A percentile compares a stretch with the other conserved stretches of the same genome.
phyloP scores from a whole-genome alignment of 805 yeast species.

The Wickerhamomyces hampshirensis region DNA sequence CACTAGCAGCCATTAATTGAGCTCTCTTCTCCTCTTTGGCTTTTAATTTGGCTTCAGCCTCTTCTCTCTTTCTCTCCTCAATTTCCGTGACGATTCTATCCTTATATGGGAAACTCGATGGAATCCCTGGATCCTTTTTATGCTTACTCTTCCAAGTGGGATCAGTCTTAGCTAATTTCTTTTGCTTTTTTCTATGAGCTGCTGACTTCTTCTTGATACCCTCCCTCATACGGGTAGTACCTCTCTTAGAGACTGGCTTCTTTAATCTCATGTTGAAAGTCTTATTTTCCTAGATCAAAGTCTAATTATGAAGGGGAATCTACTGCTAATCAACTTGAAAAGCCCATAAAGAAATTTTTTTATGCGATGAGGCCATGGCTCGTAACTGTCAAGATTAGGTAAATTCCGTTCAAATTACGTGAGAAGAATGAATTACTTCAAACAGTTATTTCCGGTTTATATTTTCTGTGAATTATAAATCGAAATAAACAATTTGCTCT shows the following conservation, averaged over 20 bases:
- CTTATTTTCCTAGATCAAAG: background rate
- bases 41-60: slow-evolving; percentile 48
- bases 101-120: slow-evolving; percentile 91
- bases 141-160: slow-evolving; percentile 86
- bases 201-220: slow-evolving; percentile 95
- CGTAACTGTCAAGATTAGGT: background rate
- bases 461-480: background rate
- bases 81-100: slow-evolving; percentile 71
- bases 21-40: slow-evolving; percentile 45
- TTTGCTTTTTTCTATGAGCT: slow-evolving; percentile 84
- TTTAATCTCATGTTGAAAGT: slow-evolving; percentile 22
- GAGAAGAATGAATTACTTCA: too few relatives aligned
- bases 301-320: too few relatives aligned
- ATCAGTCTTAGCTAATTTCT: slow-evolving; percentile 80
- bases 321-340: too few relatives aligned
- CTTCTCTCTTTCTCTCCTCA: slow-evolving; percentile 54
- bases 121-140: slow-evolving; percentile 91
- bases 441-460: background rate
- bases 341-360: background rate
- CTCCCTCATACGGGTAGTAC: slow-evolving; percentile 89
- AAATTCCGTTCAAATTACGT: slow-evolving; percentile 5
- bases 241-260: slow-evolving; percentile 68
- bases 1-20: slow-evolving; percentile 34
- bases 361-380: background rate
- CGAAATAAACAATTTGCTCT: background rate